These are phyloP conservation scores for Colletotrichum kahawae DNA, from an alignment of 2,329 filamentous ascomycete species.

Conservation along the genomic window DNA sequence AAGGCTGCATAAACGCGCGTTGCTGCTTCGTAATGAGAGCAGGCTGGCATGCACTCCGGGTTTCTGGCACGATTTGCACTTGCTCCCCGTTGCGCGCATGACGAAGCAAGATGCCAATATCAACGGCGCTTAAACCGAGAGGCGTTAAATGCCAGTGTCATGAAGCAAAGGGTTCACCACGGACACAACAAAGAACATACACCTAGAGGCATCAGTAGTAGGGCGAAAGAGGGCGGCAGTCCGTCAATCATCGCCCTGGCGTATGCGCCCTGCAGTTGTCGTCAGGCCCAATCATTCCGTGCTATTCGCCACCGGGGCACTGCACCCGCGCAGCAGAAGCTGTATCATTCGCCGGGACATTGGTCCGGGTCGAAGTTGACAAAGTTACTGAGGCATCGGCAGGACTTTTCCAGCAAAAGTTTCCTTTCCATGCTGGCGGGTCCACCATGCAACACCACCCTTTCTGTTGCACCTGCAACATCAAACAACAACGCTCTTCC, in stretches of 20 bases:
- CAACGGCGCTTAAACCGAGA: not conserved
- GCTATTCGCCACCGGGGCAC: constrained; percentile 6
- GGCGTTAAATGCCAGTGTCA: not conserved
- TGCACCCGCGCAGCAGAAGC: not conserved
- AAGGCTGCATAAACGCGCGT: not conserved
- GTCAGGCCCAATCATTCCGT: not conserved
- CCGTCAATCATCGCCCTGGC: constrained; percentile 12
- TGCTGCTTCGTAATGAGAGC: not conserved
- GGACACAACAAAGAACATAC: not conserved
- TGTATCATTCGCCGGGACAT: not conserved
- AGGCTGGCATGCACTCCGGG: not conserved
- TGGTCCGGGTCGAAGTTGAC: not conserved
- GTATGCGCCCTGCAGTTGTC: constrained; percentile 5
- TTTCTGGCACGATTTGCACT: not conserved
- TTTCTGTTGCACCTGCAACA: not conserved
- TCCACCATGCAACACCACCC: not conserved
- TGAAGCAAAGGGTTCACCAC: not conserved
- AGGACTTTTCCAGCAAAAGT: not conserved
- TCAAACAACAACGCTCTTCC: constrained; percentile 9
- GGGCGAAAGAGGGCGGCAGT: constrained; percentile 4
- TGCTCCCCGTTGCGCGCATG: not conserved
- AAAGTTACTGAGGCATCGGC: not conserved
- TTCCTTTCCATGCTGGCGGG: not conserved
- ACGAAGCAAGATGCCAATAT: not conserved
- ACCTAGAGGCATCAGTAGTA: not conserved